Evolutionary conservation across 257 asterid species (phyloP).

Genomic region (Plantago elongata): DNA sequence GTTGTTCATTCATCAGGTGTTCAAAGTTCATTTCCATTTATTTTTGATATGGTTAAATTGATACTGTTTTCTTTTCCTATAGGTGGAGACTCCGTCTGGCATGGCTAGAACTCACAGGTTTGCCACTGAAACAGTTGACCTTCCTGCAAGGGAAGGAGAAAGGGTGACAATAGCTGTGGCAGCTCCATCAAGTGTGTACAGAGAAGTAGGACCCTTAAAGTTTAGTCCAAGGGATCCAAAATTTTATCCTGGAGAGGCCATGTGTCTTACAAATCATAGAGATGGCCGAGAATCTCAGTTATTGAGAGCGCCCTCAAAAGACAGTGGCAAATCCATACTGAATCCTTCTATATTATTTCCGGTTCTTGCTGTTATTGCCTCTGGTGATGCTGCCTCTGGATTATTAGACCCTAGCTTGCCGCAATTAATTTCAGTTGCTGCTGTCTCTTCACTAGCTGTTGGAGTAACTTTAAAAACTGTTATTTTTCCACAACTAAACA

Average conservation of each 20-base stretch:
- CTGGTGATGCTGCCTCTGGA: slow-evolving; percentile 94
- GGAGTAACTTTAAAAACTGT: slow-evolving; percentile 66
- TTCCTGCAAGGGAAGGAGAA: slow-evolving; percentile 93
- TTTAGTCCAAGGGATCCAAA: slow-evolving; percentile 72
- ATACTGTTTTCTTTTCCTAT: slow-evolving; percentile 15
- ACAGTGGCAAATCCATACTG: slow-evolving; percentile 39
- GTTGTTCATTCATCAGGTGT: not conserved
- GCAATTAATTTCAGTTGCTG: slow-evolving; percentile 61
- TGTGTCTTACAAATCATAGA: slow-evolving; percentile 78
- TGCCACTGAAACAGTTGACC: slow-evolving; percentile 94
- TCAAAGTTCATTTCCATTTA: not conserved
- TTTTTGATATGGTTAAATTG: slow-evolving; percentile 12
- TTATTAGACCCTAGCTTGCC: slow-evolving; percentile 84
- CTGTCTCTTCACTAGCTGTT: slow-evolving; percentile 62
- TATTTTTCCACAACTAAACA: slow-evolving; percentile 62
- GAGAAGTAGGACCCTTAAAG: slow-evolving; percentile 74
- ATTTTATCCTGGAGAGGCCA: slow-evolving; percentile 87
- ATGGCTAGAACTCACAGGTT: slow-evolving; percentile 86
- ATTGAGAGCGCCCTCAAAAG: slow-evolving; percentile 74
- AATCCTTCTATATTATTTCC: slow-evolving; percentile 73
- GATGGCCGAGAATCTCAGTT: slow-evolving; percentile 83
- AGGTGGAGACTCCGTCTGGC: slow-evolving; percentile 93
- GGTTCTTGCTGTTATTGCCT: slow-evolving; percentile 55
- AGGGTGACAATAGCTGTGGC: slow-evolving; percentile 87
- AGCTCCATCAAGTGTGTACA: slow-evolving; percentile 63